Conservation (phyloP, 768 basidiomycete species). For the Mycena metata region DNA sequence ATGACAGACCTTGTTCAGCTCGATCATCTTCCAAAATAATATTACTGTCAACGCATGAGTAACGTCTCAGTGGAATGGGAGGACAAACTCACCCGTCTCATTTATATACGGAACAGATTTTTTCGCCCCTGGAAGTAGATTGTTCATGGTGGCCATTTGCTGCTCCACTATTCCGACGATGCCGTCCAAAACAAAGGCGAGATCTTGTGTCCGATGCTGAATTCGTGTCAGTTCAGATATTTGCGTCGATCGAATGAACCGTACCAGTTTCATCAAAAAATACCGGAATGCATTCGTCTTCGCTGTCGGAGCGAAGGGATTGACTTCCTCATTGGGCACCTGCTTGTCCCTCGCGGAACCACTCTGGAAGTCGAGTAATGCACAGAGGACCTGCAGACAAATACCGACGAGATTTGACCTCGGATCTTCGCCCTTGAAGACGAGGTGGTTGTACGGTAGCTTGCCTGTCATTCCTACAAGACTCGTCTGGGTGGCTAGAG, state of each 20-base stretch:
- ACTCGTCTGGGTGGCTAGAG: conserved; percentile 61
- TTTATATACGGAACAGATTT: conserved; percentile 86
- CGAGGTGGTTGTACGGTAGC: conserved; percentile 90
- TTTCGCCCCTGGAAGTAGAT: conserved; percentile 87
- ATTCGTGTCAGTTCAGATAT: conserved; percentile 30
- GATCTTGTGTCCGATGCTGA: conserved; percentile 92
- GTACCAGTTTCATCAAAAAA: conserved; percentile 89
- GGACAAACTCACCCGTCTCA: conserved; percentile 72
- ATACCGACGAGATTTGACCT: conserved; percentile 78
- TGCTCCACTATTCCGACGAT: conserved; percentile 77
- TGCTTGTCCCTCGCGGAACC: conserved; percentile 73
- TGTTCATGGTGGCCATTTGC: conserved; percentile 80
- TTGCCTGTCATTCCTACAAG: conserved; percentile 82
- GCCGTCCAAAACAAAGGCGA: conserved; percentile 85
- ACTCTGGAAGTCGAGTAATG: conserved; percentile 85
- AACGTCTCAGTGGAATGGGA: conserved; percentile 17
- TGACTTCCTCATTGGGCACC: conserved; percentile 57
- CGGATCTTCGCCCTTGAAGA: conserved; percentile 90
- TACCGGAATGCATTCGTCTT: conserved; percentile 92
- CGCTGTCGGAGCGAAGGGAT: conserved; percentile 64
- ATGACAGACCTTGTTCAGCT: conserved; percentile 85
- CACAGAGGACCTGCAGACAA: conserved; percentile 83
- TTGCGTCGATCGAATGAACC: conserved; percentile 15
- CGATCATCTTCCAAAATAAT: conserved; percentile 92
- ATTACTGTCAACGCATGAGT: conserved; percentile 61